Evolutionary conservation across 805 yeast species (phyloP), one percentile per base, ranked within the genome.

Genomic region (Ogataea minuta): DNA sequence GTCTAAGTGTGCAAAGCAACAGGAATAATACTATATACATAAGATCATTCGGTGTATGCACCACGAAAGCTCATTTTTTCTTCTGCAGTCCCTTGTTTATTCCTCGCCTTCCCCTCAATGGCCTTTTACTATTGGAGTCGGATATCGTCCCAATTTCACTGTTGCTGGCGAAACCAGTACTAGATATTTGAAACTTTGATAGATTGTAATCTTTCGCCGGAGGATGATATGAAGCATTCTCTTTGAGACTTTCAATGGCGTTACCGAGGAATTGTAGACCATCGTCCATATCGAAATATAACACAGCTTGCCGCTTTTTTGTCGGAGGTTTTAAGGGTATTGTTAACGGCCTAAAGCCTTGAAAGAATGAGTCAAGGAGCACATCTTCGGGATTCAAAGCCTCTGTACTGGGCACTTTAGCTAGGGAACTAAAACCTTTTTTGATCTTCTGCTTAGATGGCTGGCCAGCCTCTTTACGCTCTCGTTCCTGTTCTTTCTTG

Each of bases 281-380:
- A 15, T 61, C 68, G 34, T 61, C 64, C 31, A 63, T 49, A 31
- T 64, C 66, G 15, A 64, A 47, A 31, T 58, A 60, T 7, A 63
- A 47, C 17, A 60, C 60, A 0, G 62, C 45, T 4, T 52, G 48
- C 5, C 53, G 44, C 32, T 49, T 50, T 25, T 54, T 49, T 28
- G 52, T 50, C 4, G 58, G 57, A 9, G 65, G 64, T 3, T 46
- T 38, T 15, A 60, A 43, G 2, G 67, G 67, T 19, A 60, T 29
- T 9, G 66, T 56, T 23, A 64, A 43, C 10, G 69, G 69, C 29
- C 60, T 57, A 35, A 61, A 63, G 2, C 65, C 68, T 41, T 57
- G 63, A 43, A 63, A 63, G 6, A 64, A 45, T n/a, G 47, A 54
- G 43, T 64, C 67, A 16, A 64, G 36, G 21, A 64, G 36, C 8